Base-by-base conservation (phyloP, 345 rosid genomes). In the Trapa bicornis region DNA sequence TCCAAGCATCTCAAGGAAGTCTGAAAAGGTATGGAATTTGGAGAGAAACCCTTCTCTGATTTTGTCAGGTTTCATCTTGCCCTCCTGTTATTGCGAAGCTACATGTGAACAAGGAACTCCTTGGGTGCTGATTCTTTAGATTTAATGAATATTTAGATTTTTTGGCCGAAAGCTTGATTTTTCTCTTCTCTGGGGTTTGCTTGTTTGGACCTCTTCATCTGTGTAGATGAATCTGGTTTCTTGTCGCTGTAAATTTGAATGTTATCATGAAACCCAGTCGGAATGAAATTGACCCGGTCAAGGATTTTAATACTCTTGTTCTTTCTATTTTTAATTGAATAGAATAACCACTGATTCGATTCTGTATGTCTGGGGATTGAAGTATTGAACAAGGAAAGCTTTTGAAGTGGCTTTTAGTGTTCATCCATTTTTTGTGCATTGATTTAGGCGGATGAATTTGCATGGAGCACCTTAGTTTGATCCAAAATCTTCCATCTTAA, bases 191-290 rank as follows among this genome's bases (percentile, higher is more conserved):
- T 39, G 5, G 72, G 72, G 54, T 17, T 62, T 69, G 66, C 58
- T 61, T 6, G 72, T 69, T 61, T 1, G 41, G 39, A 61, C 72
- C 62, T 37, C 65, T 47, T 68, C 71, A 33, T 35, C 5, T 15
- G 22, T 17, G 70, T 11, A 4, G 17, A 43, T 33, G 37, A 10
- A 57, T 11, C 10, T 1, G 33, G 8, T 58, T 11, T 8, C 36
- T 32, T 13, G 32, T 16, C 56, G 56, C 14, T 47, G 56, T 7
- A 36, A 56, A 29, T 15, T 15, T 4, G 15, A 39, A 37, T 33
- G 37, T 39, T 41, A 1, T 45, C n/a, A 12, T 29, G 3, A 5
- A 37, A 43, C 56, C 39, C 5, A 37, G 68, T 65, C 68, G 68
- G 68, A 58, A 32, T 35, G 63, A 58, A 11, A 47, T 29, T 65